These are phyloP conservation scores for Moesziomyces sp. DNA, from an alignment of 1,284 basidiomycete genomes.

Conservation along the genomic window DNA sequence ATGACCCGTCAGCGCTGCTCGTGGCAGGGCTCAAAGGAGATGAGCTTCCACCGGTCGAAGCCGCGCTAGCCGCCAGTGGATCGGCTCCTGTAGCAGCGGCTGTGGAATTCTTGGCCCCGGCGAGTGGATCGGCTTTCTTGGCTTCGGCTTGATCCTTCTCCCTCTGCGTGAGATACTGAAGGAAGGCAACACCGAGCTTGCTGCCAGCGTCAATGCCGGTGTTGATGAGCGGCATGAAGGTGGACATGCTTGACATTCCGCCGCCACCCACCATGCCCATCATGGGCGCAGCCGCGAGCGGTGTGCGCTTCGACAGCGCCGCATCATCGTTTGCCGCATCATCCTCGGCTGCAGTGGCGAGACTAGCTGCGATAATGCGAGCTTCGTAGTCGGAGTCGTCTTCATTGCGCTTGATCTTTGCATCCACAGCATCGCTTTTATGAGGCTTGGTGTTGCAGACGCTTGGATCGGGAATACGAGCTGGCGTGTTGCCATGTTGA, in stretches of 20 bases:
- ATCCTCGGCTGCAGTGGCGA: neutral
- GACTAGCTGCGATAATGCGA: neutral
- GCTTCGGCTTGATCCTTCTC: neutral
- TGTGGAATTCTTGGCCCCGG: neutral
- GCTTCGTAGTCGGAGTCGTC: neutral
- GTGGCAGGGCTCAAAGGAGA: too few relatives aligned
- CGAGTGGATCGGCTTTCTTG: neutral
- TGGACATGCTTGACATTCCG: neutral
- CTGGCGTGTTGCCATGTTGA: conserved; percentile 13
- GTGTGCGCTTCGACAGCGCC: neutral
- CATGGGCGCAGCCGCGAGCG: neutral
- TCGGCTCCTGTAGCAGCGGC: too few relatives aligned
- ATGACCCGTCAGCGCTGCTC: neutral
- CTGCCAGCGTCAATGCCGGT: conserved; percentile 6
- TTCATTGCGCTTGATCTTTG: neutral
- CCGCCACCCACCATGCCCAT: conserved; percentile 1
- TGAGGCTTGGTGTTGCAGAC: neutral
- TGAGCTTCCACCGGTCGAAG: neutral
- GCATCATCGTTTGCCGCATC: neutral
- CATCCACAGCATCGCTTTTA: too few relatives aligned
- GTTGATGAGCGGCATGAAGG: conserved; percentile 4
- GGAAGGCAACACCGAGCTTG: conserved; percentile 1
- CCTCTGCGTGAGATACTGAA: neutral
- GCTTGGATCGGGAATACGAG: neutral
- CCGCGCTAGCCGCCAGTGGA: neutral